phyloP scores from a whole-genome alignment of 805 yeast genomes.

The Teunomyces kruisii region DNA sequence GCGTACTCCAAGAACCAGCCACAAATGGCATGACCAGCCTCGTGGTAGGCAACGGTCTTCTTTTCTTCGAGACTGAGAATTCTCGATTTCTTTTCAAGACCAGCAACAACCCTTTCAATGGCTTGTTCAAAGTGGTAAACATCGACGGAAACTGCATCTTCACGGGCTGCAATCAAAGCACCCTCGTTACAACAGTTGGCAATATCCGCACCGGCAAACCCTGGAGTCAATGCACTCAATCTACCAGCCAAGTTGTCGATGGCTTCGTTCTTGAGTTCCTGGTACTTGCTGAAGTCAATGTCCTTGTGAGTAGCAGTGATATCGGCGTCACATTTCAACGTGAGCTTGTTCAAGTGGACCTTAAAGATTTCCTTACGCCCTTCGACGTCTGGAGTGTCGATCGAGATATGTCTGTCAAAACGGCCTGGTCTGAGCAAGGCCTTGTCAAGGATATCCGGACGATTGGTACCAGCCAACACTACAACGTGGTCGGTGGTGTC shows the following conservation, averaged over 20 bases:
- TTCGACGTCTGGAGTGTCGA: constrained; percentile 84
- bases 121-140: constrained; percentile 85
- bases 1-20: constrained; percentile 91
- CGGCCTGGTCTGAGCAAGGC: constrained; percentile 94
- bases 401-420: constrained; percentile 84
- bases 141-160: constrained; percentile 59
- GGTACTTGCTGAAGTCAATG: constrained; percentile 40
- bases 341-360: constrained; percentile 71
- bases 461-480: constrained; percentile 91
- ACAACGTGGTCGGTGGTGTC: constrained; percentile 86
- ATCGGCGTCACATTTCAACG: constrained; percentile 42
- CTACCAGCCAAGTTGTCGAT: constrained; percentile 72
- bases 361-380: constrained; percentile 85
- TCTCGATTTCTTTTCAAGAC: constrained; percentile 83
- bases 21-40: constrained; percentile 95
- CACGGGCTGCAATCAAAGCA: constrained; percentile 88
- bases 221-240: constrained; percentile 89
- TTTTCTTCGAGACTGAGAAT: constrained; percentile 79
- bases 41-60: constrained; percentile 87
- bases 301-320: constrained; percentile 34
- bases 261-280: constrained; percentile 40
- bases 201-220: constrained; percentile 94
- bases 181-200: constrained; percentile 95
- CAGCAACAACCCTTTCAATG: constrained; percentile 91
- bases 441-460: constrained; percentile 86